Conservation (phyloP, 371 early-diverging fungal genomes). For the Blyttiomyces sp. region DNA sequence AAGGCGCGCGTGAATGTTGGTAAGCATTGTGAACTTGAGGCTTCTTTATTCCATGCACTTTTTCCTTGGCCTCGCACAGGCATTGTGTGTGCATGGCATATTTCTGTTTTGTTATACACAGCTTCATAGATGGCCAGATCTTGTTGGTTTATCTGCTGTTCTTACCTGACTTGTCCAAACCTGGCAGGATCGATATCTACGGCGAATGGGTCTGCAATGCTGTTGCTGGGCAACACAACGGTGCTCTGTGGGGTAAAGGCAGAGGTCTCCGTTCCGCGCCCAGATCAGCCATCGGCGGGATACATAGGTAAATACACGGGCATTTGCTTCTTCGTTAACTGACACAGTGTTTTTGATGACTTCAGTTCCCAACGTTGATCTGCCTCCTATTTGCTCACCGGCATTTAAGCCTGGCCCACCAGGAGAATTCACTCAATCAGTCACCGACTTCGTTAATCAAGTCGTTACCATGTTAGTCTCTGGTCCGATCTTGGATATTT, state of each 20-base stretch:
- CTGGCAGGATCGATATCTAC: constrained; percentile 70
- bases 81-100: too few species aligned
- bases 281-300: constrained; percentile 55
- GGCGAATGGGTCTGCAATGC: constrained; percentile 83
- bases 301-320: constrained; percentile 55
- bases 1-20: too few species aligned
- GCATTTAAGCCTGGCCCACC: constrained; percentile 86
- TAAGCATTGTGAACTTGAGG: too few species aligned
- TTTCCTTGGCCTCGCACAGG: too few species aligned
- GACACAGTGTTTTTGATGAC: background rate
- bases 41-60: too few species aligned
- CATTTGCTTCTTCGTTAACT: background rate
- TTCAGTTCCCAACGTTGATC: constrained; percentile 84
- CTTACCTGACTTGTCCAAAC: background rate
- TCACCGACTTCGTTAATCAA: constrained; percentile 75
- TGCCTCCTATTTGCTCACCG: constrained; percentile 83
- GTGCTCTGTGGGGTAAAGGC: constrained; percentile 93
- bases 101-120: too few species aligned
- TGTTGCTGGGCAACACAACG: constrained; percentile 84
- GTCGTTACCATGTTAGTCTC: constrained; percentile 57
- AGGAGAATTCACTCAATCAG: constrained; percentile 74
- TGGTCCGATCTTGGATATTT: background rate
- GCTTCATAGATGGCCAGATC: background rate
- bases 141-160: background rate
- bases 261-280: constrained; percentile 83